These are phyloP conservation scores for Carex parvula DNA, from an alignment of 176 grass and related monocot genomes.

Conservation along the genomic window DNA sequence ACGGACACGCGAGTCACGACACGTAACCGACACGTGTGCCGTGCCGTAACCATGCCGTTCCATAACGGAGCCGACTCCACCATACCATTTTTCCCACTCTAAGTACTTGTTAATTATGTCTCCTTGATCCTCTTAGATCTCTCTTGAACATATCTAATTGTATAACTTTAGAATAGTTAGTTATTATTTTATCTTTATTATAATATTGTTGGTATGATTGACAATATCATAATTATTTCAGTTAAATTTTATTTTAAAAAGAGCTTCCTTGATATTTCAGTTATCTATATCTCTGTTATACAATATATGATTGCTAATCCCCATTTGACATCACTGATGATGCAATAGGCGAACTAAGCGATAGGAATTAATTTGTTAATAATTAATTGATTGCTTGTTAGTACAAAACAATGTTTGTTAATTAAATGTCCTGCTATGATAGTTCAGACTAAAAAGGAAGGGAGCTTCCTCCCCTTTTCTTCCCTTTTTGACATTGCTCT, in stretches of 20 bases:
- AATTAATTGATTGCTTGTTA: conserved; percentile 14
- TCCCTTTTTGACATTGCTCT: conserved; percentile 18
- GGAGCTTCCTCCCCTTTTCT: conserved; percentile 14
- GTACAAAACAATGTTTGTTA: background rate
- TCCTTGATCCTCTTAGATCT: background rate
- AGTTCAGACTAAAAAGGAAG: conserved; percentile 11
- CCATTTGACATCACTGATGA: conserved; percentile 4
- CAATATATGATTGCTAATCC: background rate
- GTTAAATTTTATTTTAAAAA: too few species aligned
- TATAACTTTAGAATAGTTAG: background rate
- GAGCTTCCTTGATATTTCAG: background rate
- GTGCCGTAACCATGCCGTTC: too few species aligned
- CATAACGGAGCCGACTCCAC: too few species aligned
- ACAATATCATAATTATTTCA: background rate
- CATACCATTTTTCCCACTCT: too few species aligned
- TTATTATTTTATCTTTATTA: background rate
- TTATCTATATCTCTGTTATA: too few species aligned
- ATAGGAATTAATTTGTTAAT: conserved; percentile 18
- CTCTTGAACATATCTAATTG: background rate
- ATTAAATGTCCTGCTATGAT: conserved; percentile 2
- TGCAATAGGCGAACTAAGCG: background rate
- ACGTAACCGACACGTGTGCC: too few species aligned
- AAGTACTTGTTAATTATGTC: too few species aligned
- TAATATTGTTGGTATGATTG: background rate
- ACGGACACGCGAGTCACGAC: too few species aligned